A percentile compares a stretch with the other conserved stretches of the same genome.
Evolutionary conservation across 371 early-diverging fungal species (phyloP).

Genomic region (Lichtheimia ornata): DNA sequence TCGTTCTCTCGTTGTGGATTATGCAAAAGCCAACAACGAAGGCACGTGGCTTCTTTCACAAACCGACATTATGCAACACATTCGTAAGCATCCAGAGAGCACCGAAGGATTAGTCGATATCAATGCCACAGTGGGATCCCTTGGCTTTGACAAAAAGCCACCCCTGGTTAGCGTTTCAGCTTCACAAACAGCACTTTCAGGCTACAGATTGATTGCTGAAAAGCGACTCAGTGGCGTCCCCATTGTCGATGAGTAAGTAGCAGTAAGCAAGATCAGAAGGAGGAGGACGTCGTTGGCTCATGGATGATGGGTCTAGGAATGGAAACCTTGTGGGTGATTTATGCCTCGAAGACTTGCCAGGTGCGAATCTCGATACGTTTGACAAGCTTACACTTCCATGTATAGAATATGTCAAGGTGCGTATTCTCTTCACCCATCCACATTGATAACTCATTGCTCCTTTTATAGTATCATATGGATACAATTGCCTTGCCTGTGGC

Average conservation of each 20-base stretch:
- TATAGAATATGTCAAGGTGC: conserved; percentile 50
- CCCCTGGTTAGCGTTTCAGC: conserved; percentile 33
- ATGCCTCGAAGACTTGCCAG: conserved; percentile 53
- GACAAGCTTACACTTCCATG: conserved; percentile 41
- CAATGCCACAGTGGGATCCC: conserved; percentile 23
- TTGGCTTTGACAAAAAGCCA: conserved; percentile 30
- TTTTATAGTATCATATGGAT: neutral
- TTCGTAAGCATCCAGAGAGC: conserved; percentile 40
- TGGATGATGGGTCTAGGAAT: conserved; percentile 9
- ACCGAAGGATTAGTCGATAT: conserved; percentile 38
- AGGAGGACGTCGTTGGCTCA: neutral
- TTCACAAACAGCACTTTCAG: conserved; percentile 37
- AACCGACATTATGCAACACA: conserved; percentile 57
- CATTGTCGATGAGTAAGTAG: conserved; percentile 40
- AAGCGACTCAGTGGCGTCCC: conserved; percentile 49
- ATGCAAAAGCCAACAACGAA: conserved; percentile 21
- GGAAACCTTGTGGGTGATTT: conserved; percentile 43
- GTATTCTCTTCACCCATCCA: neutral
- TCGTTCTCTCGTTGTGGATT: conserved; percentile 45
- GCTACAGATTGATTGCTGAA: conserved; percentile 50
- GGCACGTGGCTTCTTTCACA: conserved; percentile 52
- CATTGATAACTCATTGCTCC: neutral
- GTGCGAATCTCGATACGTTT: conserved; percentile 41
- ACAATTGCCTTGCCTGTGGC: conserved; percentile 24
- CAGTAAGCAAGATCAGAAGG: too few relatives aligned